These are phyloP conservation scores for Cladosporium sp. DNA, from an alignment of 2,329 filamentous ascomycete genomes.

Conservation along the genomic window DNA sequence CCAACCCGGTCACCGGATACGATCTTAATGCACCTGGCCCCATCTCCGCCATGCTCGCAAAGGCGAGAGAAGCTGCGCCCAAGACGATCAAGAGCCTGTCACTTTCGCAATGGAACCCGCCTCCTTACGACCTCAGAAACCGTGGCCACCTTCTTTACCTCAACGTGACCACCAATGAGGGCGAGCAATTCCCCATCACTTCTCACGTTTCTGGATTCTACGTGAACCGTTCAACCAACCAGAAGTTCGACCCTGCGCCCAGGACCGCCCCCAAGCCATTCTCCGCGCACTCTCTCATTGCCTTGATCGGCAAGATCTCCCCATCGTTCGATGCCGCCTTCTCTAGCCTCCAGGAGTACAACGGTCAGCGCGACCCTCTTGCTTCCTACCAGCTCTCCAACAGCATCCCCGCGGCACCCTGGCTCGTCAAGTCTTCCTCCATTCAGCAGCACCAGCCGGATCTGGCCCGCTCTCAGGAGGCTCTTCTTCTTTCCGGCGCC, in stretches of 20 bases:
- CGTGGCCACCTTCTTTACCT: slow-evolving; percentile 93
- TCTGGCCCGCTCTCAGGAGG: slow-evolving; percentile 87
- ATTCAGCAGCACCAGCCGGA: slow-evolving; percentile 77
- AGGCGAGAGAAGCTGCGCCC: slow-evolving; percentile 66
- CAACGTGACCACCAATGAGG: slow-evolving; percentile 85
- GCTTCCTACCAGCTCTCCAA: slow-evolving; percentile 96
- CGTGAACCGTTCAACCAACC: slow-evolving; percentile 93
- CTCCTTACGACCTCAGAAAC: slow-evolving; percentile 85
- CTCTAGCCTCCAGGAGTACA: slow-evolving; percentile 76
- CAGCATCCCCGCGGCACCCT: slow-evolving; percentile 86
- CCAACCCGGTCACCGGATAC: slow-evolving; percentile 65
- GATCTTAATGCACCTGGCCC: slow-evolving; percentile 72
- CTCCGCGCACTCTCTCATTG: slow-evolving; percentile 82
- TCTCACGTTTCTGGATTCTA: slow-evolving; percentile 93
- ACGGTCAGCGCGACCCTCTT: slow-evolving; percentile 81
- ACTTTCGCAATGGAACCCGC: slow-evolving; percentile 94
- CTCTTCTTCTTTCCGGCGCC: slow-evolving; percentile 82
- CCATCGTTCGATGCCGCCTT: slow-evolving; percentile 80
- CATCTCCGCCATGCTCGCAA: slow-evolving; percentile 71
- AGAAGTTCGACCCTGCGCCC: slow-evolving; percentile 90
- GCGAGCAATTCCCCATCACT: slow-evolving; percentile 92
- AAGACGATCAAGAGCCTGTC: slow-evolving; percentile 90
- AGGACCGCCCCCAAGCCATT: slow-evolving; percentile 75
- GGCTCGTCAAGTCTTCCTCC: slow-evolving; percentile 74
- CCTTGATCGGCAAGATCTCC: slow-evolving; percentile 75